Base-by-base conservation (phyloP, 2,329 filamentous ascomycete genomes). In the Rutstroemia sp. region DNA sequence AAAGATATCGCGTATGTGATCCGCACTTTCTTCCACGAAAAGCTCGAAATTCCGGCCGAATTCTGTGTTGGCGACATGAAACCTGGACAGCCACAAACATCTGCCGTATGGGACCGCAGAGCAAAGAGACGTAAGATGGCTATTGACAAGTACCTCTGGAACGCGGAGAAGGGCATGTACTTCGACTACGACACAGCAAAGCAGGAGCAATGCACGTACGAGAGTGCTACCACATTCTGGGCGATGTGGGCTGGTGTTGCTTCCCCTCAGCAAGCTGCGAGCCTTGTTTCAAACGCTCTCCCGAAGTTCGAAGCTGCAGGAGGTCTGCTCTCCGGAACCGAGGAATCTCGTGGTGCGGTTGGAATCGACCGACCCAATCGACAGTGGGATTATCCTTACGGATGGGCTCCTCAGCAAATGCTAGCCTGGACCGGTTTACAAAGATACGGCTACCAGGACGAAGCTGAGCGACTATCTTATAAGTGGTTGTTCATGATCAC, bases 401-500 rank as follows among this genome's bases (percentile, higher is more conserved):
- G 94, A 58, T 99, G 94, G 94, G 94, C 94, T 55, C 94, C 94
- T 34, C 94, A 99, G 77, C 94, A 99, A 76, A 97, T 99, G 75
- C 82, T 99, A 44, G 92, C 94, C 0, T 99, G 94, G 94, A 92
- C 90, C 1, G 94, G 92, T 2, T 77, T 99, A 58, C 81, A 91
- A 66, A 86, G 92, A 18, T 99, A 97, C 69, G 91, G 92, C 54
- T 97, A 95, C 70, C 85, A 87, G 27, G 88, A 92, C 23, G 92
- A 96, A 60, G 91, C 91, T 1, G 88, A 96, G 74, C 80, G 91
- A 37, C 74, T 99, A 62, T 88, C 90, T 0, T 99, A 99, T 74
- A 91, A 94, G 72, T 99, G 94, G 94, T 75, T 96, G 53, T 95
- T 92, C 71, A 97, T 97, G 92, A 91, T 96, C 67, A 96, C 90